A percentile compares a stretch with the other conserved stretches of the same genome.
phyloP scores from a whole-genome alignment of 202 grass and related monocot species.

The Panicum virgatum region DNA sequence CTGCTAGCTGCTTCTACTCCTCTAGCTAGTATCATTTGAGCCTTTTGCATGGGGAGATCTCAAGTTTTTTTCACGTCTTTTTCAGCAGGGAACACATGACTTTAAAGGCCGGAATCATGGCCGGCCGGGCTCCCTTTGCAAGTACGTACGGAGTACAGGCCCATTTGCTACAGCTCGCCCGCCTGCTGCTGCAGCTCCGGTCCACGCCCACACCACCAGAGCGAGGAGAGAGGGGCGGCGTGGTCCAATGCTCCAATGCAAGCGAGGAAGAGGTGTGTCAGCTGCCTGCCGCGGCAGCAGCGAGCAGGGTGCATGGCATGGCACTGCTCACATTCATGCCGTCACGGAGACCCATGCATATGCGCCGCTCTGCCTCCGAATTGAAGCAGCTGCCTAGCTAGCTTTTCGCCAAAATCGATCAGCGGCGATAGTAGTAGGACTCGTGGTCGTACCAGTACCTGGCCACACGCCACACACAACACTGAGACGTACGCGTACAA shows the following conservation, averaged over 20 bases:
- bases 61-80: conserved; percentile 51
- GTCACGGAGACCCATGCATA: conserved; percentile 36
- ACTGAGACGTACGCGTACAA: too few relatives aligned
- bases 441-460: background rate
- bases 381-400: background rate
- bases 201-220: background rate
- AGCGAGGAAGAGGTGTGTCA: conserved; percentile 14
- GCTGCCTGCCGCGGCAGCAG: background rate
- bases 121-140: conserved; percentile 25
- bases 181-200: too few relatives aligned
- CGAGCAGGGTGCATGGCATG: conserved; percentile 48
- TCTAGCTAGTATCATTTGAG: conserved; percentile 39
- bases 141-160: conserved; percentile 37
- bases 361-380: background rate
- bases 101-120: conserved; percentile 44
- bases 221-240: background rate
- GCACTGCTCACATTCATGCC: conserved; percentile 52
- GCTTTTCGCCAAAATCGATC: too few relatives aligned
- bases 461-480: background rate
- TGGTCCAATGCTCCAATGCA: conserved; percentile 38
- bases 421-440: background rate
- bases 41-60: conserved; percentile 52
- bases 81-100: conserved; percentile 57
- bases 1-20: background rate
- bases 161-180: too few relatives aligned